Conservation (phyloP, 169 alveolate genomes). For the Plasmodium cynomolgi region DNA sequence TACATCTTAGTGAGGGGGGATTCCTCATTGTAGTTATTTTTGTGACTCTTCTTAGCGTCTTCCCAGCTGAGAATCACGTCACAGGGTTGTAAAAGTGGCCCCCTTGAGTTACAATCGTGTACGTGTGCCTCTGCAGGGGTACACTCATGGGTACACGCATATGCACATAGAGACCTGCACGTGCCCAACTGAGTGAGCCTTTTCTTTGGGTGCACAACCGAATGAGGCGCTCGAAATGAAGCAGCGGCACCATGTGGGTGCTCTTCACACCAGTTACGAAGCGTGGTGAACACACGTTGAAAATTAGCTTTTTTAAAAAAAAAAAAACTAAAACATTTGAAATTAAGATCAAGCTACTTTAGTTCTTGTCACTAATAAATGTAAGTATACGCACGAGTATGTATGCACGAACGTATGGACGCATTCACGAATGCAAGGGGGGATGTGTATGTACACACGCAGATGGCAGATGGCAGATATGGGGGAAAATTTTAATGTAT, state of each 20-base stretch:
- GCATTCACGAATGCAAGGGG: slow-evolving; percentile 1
- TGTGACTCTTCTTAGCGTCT: background rate
- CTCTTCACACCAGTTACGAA: background rate
- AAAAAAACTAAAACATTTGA: slow-evolving; percentile 38
- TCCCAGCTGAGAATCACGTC: background rate
- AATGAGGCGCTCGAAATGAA: background rate
- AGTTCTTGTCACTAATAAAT: slow-evolving; percentile 8
- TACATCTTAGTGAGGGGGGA: background rate
- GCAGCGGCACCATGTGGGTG: background rate
- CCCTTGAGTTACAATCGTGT: background rate
- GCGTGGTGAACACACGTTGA: background rate
- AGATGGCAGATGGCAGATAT: background rate
- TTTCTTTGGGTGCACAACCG: background rate
- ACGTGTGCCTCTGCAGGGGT: background rate
- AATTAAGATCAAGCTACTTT: slow-evolving; percentile 20
- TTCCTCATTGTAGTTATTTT: background rate
- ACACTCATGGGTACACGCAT: background rate
- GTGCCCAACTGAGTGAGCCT: background rate
- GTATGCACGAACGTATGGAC: background rate
- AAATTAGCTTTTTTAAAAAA: background rate
- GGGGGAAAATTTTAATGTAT: background rate
- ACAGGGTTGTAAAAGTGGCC: background rate
- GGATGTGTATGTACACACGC: slow-evolving; percentile 23
- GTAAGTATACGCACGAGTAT: slow-evolving; percentile 2
- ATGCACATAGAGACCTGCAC: background rate